Conservation (phyloP, 805 yeast genomes). For the Ogataea minuta region DNA sequence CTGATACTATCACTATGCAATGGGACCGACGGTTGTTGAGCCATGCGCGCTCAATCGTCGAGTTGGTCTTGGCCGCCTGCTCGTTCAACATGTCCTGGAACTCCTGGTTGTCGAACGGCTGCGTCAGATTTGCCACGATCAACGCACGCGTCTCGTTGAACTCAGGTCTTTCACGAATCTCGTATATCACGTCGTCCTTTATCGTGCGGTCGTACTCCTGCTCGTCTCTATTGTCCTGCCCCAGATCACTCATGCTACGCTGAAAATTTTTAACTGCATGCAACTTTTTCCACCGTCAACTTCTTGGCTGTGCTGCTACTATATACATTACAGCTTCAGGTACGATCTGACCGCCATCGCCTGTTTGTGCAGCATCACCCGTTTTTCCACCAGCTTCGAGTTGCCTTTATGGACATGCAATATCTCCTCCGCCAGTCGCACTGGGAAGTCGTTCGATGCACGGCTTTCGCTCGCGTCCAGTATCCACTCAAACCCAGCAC, state of each 20-base stretch:
- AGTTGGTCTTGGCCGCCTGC: constrained; percentile 28
- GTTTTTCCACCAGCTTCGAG: constrained; percentile 81
- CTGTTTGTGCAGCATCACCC: constrained; percentile 74
- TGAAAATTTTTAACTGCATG: not conserved
- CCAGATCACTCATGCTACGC: not conserved
- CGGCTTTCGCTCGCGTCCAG: constrained; percentile 80
- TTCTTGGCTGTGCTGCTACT: constrained; percentile 6
- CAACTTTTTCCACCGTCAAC: not conserved
- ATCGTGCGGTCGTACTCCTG: constrained; percentile 23
- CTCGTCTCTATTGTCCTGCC: not conserved
- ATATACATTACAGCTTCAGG: constrained; percentile 26
- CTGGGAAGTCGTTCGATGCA: constrained; percentile 76
- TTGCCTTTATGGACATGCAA: constrained; percentile 73
- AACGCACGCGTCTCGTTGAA: constrained; percentile 43
- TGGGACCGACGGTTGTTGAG: constrained; percentile 41
- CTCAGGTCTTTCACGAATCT: constrained; percentile 31
- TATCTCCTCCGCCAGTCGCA: constrained; percentile 88
- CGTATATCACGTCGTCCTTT: constrained; percentile 35
- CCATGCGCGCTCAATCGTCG: constrained; percentile 44
- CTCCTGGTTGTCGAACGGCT: constrained; percentile 38
- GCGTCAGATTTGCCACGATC: constrained; percentile 42
- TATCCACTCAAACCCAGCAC: constrained; percentile 90
- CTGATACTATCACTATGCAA: constrained; percentile 40
- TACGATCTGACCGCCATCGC: constrained; percentile 88
- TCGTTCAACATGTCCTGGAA: constrained; percentile 38